A percentile compares a stretch with the other conserved stretches of the same genome.
These are phyloP conservation scores for Begonia peltatifolia DNA, from an alignment of 306 rosid genomes.

Conservation along the genomic window DNA sequence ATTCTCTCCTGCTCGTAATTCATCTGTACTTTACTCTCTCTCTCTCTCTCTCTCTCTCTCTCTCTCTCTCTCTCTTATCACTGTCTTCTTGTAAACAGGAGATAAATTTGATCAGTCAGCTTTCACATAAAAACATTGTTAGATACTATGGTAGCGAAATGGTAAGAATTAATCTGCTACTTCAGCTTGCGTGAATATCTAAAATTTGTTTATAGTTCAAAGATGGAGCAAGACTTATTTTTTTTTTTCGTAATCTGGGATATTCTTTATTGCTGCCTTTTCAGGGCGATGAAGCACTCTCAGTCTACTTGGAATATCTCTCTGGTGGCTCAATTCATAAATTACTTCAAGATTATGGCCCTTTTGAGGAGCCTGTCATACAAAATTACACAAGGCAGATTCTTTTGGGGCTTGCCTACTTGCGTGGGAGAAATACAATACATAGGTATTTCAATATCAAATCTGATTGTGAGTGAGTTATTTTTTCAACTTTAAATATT, in stretches of 20 bases:
- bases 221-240: no score
- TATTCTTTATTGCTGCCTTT: background rate
- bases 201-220: no score
- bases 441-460: constrained; percentile 40
- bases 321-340: constrained; percentile 97
- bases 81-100: constrained; percentile 46
- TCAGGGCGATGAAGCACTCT: constrained; percentile 67
- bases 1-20: background rate
- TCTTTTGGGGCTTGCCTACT: constrained; percentile 86
- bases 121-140: constrained; percentile 83
- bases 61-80: background rate
- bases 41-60: background rate
- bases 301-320: constrained; percentile 82
- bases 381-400: constrained; percentile 87
- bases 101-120: constrained; percentile 75
- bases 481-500: no score
- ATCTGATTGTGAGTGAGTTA: no score
- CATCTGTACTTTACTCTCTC: background rate
- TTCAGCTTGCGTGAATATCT: no score
- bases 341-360: constrained; percentile 83
- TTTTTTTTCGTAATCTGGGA: no score
- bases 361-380: constrained; percentile 83
- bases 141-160: constrained; percentile 88
- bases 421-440: constrained; percentile 86
- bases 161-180: constrained; percentile 27